phyloP scores from a whole-genome alignment of 441 rosid genomes.

The Erysimum pusillum region DNA sequence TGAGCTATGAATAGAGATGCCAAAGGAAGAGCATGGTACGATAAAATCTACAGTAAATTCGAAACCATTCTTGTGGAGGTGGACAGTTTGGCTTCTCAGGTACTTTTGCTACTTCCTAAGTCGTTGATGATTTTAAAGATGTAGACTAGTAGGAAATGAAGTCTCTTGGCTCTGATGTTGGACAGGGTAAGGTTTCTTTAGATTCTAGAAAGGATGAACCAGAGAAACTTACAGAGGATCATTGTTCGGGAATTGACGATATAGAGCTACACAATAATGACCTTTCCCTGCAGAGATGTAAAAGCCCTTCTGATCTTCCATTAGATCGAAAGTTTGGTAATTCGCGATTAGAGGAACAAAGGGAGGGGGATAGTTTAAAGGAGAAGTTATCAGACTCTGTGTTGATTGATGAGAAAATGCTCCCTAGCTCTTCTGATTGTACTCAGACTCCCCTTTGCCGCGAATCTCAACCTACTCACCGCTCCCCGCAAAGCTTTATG shows the following conservation, averaged over 20 bases:
- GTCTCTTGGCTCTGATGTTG: conserved; percentile 26
- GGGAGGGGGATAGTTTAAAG: conserved; percentile 39
- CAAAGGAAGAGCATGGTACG: conserved; percentile 73
- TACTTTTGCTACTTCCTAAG: conserved; percentile 19
- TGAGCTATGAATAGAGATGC: conserved; percentile 58
- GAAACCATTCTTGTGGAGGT: conserved; percentile 71
- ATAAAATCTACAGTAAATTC: conserved; percentile 68
- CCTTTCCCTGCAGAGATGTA: conserved; percentile 24
- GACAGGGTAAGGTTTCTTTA: conserved; percentile 62
- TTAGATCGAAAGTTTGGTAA: conserved; percentile 16
- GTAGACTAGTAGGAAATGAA: conserved; percentile 43
- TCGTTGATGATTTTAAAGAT: conserved; percentile 18
- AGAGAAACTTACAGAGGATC: conserved; percentile 41
- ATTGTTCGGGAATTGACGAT: conserved; percentile 31
- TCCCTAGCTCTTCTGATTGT: conserved; percentile 38
- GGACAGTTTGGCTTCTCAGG: conserved; percentile 50
- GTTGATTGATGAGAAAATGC: conserved; percentile 41
- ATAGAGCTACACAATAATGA: conserved; percentile 36
- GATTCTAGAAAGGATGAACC: conserved; percentile 55
- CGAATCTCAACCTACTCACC: conserved; percentile 32
- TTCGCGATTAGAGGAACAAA: conserved; percentile 4
- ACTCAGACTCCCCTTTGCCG: conserved; percentile 39
- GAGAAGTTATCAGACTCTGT: conserved; percentile 48
- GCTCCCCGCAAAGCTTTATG: conserved; percentile 40
- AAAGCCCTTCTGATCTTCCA: conserved; percentile 15